A percentile compares a stretch with the other conserved stretches of the same genome.
phyloP scores from a whole-genome alignment of 257 asterid genomes.

The Catharanthus roseus region DNA sequence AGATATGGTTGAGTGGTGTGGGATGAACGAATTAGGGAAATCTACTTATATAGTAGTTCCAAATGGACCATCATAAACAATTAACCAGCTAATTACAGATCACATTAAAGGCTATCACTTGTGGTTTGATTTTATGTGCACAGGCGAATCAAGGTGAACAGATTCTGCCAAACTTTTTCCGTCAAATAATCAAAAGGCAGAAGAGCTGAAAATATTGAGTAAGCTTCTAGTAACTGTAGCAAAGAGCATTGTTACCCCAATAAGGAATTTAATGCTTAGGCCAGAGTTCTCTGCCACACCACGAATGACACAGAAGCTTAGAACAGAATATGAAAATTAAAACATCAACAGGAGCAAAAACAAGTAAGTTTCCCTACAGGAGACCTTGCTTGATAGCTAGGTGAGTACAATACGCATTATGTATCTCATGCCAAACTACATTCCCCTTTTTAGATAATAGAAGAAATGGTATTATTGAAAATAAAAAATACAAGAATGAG shows the following conservation, averaged over 20 bases:
- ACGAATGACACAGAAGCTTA: neutral
- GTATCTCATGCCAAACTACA: neutral
- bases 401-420: neutral
- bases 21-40: neutral
- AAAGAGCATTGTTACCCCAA: neutral
- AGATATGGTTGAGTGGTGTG: neutral
- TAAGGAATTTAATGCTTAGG: neutral
- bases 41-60: neutral
- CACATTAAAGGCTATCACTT: neutral
- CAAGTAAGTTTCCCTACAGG: neutral
- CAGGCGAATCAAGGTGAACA: neutral
- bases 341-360: neutral
- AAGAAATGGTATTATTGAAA: neutral
- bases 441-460: too few relatives aligned
- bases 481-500: neutral
- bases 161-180: neutral
- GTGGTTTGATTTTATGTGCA: neutral
- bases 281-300: neutral
- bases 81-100: neutral
- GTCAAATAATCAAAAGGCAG: too few relatives aligned
- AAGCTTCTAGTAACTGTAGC: neutral
- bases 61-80: neutral
- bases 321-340: neutral
- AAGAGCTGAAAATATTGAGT: neutral
- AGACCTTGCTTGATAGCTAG: too few relatives aligned